Evolutionary conservation across 805 yeast species (phyloP).

Genomic region (Kregervanrija delftensis): DNA sequence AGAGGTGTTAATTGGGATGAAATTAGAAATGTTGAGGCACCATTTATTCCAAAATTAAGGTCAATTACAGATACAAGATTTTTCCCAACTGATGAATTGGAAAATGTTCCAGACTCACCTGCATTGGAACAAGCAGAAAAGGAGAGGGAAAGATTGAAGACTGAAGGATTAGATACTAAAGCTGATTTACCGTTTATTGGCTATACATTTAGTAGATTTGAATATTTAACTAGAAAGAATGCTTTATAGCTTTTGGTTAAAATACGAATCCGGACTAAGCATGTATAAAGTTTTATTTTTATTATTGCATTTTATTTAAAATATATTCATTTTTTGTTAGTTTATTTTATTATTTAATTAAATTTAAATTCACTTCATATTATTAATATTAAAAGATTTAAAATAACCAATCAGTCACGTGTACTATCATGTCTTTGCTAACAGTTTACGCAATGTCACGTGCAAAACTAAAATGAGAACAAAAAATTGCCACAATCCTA

Average conservation of each 20-base stretch:
- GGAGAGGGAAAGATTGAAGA: slow-evolving; percentile 48
- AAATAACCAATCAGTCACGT: too few species aligned
- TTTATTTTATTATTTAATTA: too few species aligned
- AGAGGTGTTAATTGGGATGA: slow-evolving; percentile 95
- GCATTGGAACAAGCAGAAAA: slow-evolving; percentile 60
- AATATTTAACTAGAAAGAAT: slow-evolving; percentile 76
- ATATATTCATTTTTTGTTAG: too few species aligned
- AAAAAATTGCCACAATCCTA: too few species aligned
- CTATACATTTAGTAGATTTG: slow-evolving; percentile 92
- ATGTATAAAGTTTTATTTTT: too few species aligned
- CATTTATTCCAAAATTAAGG: slow-evolving; percentile 85
- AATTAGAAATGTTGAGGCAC: slow-evolving; percentile 83
- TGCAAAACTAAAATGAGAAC: too few species aligned
- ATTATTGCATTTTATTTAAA: too few species aligned
- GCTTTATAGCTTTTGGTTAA: slow-evolving; percentile 25
- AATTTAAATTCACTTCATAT: too few species aligned
- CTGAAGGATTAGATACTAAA: slow-evolving; percentile 45
- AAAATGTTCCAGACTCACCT: slow-evolving; percentile 89
- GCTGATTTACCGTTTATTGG: slow-evolving; percentile 97
- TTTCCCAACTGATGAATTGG: slow-evolving; percentile 96
- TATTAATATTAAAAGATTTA: too few species aligned
- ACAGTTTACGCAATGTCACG: too few species aligned
- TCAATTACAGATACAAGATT: slow-evolving; percentile 94
- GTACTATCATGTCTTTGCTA: too few species aligned
- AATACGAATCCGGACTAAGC: too few species aligned